These are phyloP conservation scores for Mycena epipterygia DNA, from an alignment of 768 basidiomycete genomes.

Conservation along the genomic window DNA sequence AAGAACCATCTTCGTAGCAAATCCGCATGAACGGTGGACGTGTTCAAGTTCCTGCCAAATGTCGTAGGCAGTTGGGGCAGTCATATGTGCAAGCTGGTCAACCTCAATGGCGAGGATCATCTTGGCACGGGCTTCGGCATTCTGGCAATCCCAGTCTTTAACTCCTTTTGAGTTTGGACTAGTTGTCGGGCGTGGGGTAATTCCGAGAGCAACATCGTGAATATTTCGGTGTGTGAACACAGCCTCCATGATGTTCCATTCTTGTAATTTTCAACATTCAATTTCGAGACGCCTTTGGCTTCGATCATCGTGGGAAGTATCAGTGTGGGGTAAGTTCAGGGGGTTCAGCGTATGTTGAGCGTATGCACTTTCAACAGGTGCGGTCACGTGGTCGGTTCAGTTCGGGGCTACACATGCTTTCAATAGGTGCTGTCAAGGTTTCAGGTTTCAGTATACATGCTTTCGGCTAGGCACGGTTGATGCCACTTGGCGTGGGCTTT, in stretches of 20 bases:
- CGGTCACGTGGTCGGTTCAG: not conserved
- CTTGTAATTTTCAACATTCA: conserved; percentile 20
- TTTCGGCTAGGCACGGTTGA: not conserved
- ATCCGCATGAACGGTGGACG: conserved; percentile 42
- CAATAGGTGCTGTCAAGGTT: not conserved
- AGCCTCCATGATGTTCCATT: conserved; percentile 17
- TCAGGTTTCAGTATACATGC: not conserved
- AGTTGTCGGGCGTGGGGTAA: not conserved
- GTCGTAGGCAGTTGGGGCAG: conserved; percentile 18
- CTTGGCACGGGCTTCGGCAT: conserved; percentile 38
- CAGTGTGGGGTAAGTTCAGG: not conserved
- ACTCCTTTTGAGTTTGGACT: conserved; percentile 8
- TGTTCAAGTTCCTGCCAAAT: conserved; percentile 38
- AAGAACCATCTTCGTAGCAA: conserved; percentile 39
- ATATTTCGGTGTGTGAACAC: conserved; percentile 2
- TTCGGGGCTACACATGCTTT: too few relatives aligned
- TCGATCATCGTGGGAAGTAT: conserved; percentile 8
- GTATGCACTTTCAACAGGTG: not conserved
- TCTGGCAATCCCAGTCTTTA: conserved; percentile 25
- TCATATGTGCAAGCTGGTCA: conserved; percentile 39
- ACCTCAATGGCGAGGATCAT: conserved; percentile 40
- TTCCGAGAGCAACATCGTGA: conserved; percentile 13
- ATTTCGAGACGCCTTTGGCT: conserved; percentile 12
- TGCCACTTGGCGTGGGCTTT: not conserved
- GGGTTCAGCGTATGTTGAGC: too few relatives aligned